Evolutionary conservation across 1,284 basidiomycete species (phyloP).

Genomic region (Thelephora terrestris): DNA sequence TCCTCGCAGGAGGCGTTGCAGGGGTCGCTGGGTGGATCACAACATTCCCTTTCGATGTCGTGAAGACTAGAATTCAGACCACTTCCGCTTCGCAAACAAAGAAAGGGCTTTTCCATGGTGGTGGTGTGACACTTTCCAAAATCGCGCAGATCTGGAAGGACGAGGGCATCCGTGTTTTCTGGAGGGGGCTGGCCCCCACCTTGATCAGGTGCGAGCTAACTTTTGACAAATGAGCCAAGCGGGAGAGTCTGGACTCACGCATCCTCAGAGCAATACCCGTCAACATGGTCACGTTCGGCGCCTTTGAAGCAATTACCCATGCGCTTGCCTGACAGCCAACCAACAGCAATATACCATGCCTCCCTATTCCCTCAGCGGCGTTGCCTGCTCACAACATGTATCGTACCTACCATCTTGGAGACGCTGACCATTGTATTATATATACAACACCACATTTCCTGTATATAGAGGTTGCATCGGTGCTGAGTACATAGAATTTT

Average conservation of each 20-base stretch:
- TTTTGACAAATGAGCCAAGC: not conserved
- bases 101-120: conserved; percentile 2
- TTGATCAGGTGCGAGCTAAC: conserved; percentile 52
- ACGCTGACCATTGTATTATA: too few species aligned
- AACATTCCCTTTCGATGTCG: conserved; percentile 79
- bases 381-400: too few species aligned
- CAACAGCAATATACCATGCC: too few species aligned
- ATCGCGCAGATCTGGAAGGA: conserved; percentile 49
- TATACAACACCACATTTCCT: too few species aligned
- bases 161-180: conserved; percentile 64
- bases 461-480: too few species aligned
- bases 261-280: conserved; percentile 36
- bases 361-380: too few species aligned
- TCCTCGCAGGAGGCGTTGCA: conserved; percentile 72
- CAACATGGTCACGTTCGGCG: conserved; percentile 48
- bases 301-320: conserved; percentile 38
- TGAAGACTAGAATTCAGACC: conserved; percentile 80
- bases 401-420: too few species aligned
- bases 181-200: conserved; percentile 67
- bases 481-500: too few species aligned
- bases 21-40: conserved; percentile 62
- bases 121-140: conserved; percentile 51
- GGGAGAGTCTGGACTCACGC: not conserved
- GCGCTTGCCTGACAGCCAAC: conserved; percentile 22
- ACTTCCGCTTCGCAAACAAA: conserved; percentile 5